Conservation (phyloP, 306 rosid genomes). For the Prunus mume region DNA sequence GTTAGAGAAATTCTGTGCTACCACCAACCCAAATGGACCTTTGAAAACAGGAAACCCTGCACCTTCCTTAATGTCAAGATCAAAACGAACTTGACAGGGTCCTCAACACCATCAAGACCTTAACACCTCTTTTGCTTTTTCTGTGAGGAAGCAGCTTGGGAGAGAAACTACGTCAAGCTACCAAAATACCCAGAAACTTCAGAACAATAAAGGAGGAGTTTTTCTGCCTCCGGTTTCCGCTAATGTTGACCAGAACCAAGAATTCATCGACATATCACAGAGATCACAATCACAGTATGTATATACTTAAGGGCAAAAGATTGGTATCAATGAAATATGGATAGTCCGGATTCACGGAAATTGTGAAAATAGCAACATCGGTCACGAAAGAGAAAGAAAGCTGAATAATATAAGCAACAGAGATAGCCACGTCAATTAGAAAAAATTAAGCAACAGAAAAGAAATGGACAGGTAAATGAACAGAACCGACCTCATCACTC, state of each 20-base stretch:
- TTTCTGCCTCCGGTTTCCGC: neutral
- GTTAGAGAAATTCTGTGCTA: neutral
- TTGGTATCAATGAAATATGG: neutral
- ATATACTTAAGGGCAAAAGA: neutral
- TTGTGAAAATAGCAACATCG: neutral
- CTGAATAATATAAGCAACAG: neutral
- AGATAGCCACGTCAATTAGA: neutral
- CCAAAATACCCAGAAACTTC: neutral
- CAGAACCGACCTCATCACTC: constrained; percentile 44
- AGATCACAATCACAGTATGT: neutral
- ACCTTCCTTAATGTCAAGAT: neutral
- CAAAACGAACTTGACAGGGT: neutral
- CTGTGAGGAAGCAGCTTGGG: neutral
- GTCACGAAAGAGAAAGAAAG: neutral
- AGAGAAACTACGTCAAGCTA: neutral
- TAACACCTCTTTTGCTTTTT: neutral
- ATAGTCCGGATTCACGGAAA: neutral
- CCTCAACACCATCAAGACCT: neutral
- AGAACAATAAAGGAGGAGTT: neutral
- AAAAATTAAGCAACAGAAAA: neutral
- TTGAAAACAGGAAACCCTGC: neutral
- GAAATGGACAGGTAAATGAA: neutral
- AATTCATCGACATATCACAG: neutral
- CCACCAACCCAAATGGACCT: neutral
- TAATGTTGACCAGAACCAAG: neutral